phyloP scores from a whole-genome alignment of 1,284 basidiomycete species.

The Rugosomyces carneus region DNA sequence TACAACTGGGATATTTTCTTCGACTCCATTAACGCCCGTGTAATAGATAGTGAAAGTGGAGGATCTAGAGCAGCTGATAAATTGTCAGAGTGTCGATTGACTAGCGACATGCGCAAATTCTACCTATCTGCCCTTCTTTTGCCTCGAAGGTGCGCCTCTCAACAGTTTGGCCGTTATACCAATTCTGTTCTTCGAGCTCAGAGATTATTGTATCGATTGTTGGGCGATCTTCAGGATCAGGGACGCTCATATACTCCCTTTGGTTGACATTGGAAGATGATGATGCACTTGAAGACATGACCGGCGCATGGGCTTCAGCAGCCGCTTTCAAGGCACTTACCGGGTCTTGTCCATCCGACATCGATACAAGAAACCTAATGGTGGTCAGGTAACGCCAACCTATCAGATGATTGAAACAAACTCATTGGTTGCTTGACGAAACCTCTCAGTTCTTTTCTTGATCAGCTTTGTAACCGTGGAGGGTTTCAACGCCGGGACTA shows the following conservation, averaged over 20 bases:
- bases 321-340: slow-evolving; percentile 58
- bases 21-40: slow-evolving; percentile 53
- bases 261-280: slow-evolving; percentile 12
- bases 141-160: slow-evolving; percentile 48
- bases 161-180: slow-evolving; percentile 68
- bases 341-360: slow-evolving; percentile 51
- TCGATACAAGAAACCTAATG: slow-evolving; percentile 57
- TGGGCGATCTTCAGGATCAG: slow-evolving; percentile 47
- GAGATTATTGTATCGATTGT: slow-evolving; percentile 53
- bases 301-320: slow-evolving; percentile 63
- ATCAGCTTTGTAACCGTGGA: slow-evolving; percentile 65
- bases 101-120: slow-evolving; percentile 9
- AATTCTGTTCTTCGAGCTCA: slow-evolving; percentile 50
- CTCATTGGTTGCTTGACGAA: slow-evolving; percentile 69
- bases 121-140: slow-evolving; percentile 49
- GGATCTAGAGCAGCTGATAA: slow-evolving; percentile 44
- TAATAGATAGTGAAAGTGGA: slow-evolving; percentile 54
- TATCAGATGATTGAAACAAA: slow-evolving; percentile 25
- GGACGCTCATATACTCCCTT: slow-evolving; percentile 26
- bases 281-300: slow-evolving; percentile 41
- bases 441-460: slow-evolving; percentile 65
- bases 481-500: slow-evolving; percentile 48
- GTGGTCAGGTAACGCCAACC: background rate
- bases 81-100: background rate
- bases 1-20: slow-evolving; percentile 69